Conservation (phyloP, 306 rosid genomes). For the Fragaria vesca region DNA sequence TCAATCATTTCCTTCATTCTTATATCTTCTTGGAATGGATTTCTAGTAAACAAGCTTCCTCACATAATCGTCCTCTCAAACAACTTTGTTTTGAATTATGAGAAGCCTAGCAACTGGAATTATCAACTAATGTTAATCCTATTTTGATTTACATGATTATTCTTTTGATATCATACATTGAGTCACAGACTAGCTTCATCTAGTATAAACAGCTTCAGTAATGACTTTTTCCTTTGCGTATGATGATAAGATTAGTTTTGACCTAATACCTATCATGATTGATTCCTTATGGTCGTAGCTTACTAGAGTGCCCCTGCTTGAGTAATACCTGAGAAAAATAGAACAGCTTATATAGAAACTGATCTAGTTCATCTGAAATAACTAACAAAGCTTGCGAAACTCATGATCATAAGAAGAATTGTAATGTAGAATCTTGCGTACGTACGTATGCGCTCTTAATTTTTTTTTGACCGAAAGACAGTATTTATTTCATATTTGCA, state of each 20-base stretch:
- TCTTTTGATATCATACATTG: no score
- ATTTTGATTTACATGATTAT: no score
- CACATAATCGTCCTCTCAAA: neutral
- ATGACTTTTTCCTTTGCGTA: no score
- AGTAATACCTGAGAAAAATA: neutral
- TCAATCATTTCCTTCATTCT: neutral
- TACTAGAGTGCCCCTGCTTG: neutral
- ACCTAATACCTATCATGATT: neutral
- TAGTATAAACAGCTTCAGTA: no score
- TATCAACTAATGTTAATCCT: no score
- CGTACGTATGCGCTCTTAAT: neutral
- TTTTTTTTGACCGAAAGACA: neutral
- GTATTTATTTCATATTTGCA: neutral
- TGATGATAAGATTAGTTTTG: no score
- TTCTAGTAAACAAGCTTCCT: neutral
- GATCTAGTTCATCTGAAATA: neutral
- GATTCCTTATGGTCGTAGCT: neutral
- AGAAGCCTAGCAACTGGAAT: no score
- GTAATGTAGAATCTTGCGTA: neutral
- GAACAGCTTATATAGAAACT: neutral
- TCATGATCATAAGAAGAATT: no score
- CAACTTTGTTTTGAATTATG: neutral
- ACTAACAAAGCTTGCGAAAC: neutral
- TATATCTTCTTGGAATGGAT: neutral
- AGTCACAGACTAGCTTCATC: no score